Conservation (phyloP, 257 asterid species). For the Solanum chiquidenum region DNA sequence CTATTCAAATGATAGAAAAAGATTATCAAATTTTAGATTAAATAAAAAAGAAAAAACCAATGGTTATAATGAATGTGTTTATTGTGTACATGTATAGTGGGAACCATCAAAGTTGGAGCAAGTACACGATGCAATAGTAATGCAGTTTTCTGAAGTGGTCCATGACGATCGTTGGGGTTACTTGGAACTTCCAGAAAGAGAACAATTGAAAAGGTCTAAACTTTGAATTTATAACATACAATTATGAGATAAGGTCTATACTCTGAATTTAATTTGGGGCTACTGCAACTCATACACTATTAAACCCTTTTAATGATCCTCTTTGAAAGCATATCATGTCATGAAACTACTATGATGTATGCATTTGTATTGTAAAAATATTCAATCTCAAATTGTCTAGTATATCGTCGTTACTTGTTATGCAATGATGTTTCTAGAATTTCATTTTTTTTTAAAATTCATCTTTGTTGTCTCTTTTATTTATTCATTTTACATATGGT, state of each 20-base stretch:
- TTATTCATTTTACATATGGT: neutral
- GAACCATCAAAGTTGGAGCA: constrained; percentile 1
- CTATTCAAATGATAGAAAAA: neutral
- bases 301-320: neutral
- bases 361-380: neutral
- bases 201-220: neutral
- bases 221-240: neutral
- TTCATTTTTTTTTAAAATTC: no score
- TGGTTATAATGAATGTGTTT: neutral
- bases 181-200: neutral
- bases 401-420: neutral
- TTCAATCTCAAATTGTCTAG: neutral
- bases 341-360: neutral
- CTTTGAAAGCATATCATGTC: neutral
- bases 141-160: neutral
- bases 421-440: neutral
- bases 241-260: neutral
- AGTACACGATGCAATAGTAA: neutral
- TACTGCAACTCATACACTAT: neutral
- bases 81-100: neutral
- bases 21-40: neutral
- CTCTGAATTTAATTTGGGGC: neutral
- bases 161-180: neutral
- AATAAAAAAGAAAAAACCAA: neutral
- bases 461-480: neutral